Base-by-base conservation (phyloP, 768 basidiomycete species). In the Chalciporus pseudorubinellus region DNA sequence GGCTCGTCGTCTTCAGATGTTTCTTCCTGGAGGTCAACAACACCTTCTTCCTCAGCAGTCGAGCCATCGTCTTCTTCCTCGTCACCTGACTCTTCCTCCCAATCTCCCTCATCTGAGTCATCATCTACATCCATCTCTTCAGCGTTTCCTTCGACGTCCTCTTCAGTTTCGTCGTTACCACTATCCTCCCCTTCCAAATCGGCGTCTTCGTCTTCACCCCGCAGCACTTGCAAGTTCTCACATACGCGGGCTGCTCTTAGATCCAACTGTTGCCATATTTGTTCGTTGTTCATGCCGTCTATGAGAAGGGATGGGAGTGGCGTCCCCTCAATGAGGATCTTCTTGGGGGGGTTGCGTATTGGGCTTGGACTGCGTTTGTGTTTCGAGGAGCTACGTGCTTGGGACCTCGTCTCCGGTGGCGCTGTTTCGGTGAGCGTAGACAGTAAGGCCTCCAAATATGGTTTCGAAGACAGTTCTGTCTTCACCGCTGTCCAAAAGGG, bases 251-350 rank as follows among this genome's bases (percentile, higher is more conserved):
- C 79, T 14, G 85, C 75, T 39, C 91, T 76, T 48, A 99, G 74
- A 63, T 98, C 95, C 48, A 98, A 68, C 71, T 99, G 95, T 36
- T 85, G 86, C 95, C 95, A 99, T 22, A 98, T 74, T 67, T 95
- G 94, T 50, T 91, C 89, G 20, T 82, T 78, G 58, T 84, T 87
- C 82, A 97, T 85, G 16, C 79, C 85, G 19, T 92, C 82, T 12
- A 85, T 74, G 52, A 84, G 89, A 18, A 99, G 78, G 31, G 80
- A 80, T 7, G 82, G 74, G 3, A 98, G 68, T 6, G 94, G 94
- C 1, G 95, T 97, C 21, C 72, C 72, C 45, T 74, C 63, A 44
- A 84, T 73, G 11, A 68, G 48, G 4, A 64, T 42, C 39, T 64
- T 69, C 26, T 66, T 61, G 31, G 52, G 68, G 14, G 66, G 61